Base-by-base conservation (phyloP, 1,139 yeast genomes). In the Petasospora fabianii region DNA sequence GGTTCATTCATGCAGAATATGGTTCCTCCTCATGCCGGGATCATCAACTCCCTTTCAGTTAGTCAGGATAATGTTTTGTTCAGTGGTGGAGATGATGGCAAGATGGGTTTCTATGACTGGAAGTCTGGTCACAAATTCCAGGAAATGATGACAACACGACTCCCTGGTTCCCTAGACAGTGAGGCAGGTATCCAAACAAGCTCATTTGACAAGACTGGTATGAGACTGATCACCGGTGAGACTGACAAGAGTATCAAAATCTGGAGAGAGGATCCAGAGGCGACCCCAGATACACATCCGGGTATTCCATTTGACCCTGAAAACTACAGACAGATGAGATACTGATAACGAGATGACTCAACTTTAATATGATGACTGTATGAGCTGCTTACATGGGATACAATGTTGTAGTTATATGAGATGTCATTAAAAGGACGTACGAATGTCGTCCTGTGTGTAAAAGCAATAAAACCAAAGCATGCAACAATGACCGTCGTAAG, bases 201-300 rank as follows among this genome's bases (percentile, higher is more conserved):
- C 30, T 59, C 77, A 2, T 88, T 87, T 59, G 97, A 92, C 60
- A 68, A 71, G 58, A 80, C 87, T 48, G 97, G 97, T 0, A 61
- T 81, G 50, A 71, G 96, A 31, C 64, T 92, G 42, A 72, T 92
- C 16, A 86, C 96, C 0, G 87, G 96, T 38, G 96, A 85, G 54
- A 82, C 88, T 10, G 98, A 92, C 60, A 90, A 88, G 60, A 82
- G 88, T 53, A 77, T 92, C 35, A 87, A 88, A 58, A 67, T 92
- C 1, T 92, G 97, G 96, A 77, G 57, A 35, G 81, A 77, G 47
- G 74, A 68, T 38, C 64, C 65, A 7, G 55, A 55, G 4, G 77
- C 79, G 0, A 70, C 75, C 0, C 62, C 60, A 28, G 69, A 64
- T 32, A 53, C 68, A 0, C 65, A 71, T 51, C 79, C 79, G 9